Evolutionary conservation across 768 basidiomycete species (phyloP).

Genomic region (Suillus clintonianus): DNA sequence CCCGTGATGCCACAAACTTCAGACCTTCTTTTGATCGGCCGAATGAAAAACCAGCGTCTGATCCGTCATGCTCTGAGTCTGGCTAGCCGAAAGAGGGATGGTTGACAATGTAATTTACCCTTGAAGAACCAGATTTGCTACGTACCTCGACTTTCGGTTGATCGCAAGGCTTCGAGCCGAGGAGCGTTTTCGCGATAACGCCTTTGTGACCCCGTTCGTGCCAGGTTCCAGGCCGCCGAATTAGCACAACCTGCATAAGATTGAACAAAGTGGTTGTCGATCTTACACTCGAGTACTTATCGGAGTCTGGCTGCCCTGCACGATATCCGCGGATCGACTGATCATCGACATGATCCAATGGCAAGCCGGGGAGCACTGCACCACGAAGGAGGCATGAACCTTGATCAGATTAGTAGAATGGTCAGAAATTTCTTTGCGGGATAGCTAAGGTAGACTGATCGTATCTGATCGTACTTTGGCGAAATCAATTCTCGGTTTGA

Average conservation of each 20-base stretch:
- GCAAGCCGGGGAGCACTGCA: neutral
- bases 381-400: neutral
- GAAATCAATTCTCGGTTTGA: neutral
- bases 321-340: neutral
- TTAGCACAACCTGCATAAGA: neutral
- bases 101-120: neutral
- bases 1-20: neutral
- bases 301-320: neutral
- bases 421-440: neutral
- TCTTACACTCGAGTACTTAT: neutral
- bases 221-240: neutral
- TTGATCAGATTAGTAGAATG: neutral
- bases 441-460: neutral
- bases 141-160: neutral
- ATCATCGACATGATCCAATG: neutral
- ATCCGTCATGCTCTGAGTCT: neutral
- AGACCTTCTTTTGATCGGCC: neutral
- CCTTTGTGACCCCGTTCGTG: neutral
- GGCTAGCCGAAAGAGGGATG: neutral
- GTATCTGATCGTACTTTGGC: neutral
- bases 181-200: neutral
- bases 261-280: neutral
- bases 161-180: neutral
- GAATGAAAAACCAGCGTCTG: neutral
- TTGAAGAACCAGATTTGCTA: neutral